Evolutionary conservation across 331 rosid species (phyloP), one percentile per base, ranked within the genome.

Genomic region (Quercus tomentella): DNA sequence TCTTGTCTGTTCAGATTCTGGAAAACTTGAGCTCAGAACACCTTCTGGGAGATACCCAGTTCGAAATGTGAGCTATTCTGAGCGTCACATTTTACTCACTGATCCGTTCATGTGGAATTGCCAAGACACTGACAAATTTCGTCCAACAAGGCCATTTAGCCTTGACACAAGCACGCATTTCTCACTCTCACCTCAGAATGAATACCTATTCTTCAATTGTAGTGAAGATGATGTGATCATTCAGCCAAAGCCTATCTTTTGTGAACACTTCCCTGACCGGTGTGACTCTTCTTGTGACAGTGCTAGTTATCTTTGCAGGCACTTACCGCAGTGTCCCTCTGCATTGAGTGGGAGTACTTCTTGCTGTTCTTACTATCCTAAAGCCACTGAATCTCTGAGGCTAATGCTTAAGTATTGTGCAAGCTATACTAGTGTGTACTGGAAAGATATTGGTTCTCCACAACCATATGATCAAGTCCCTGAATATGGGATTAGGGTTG

Each of bases 51-150:
- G 81, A 74, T 95, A 90, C 80, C 86, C 89, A 7, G 96, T 95
- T 60, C 88, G 82, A 21, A 82, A 84, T 86, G 62, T 95, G 26
- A 86, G 88, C 88, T 95, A 95, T 78, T 70, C 88, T 2, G 94
- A 91, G 78, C 96, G 98, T 12, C 97, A 95, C 87, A 70, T 95
- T 55, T 83, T 93, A 2, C 79, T 95, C 80, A 84, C 88, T 7
- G 96, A 95, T 70, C 96, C 99, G 1, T 89, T 79, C 90, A 93
- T 93, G 99, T 95, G 99, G 99, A 79, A 66, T 26, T 95, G 99
- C 61, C 84, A 75, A 6, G 99, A 95, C 43, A 88, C 92, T 0
- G 91, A 81, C 31, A 78, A 57, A 16, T 95, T 93, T 76, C 90
- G 99, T 1, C 91, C 89, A 16, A 89, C 97, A 0, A 84, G 91